Base-by-base conservation (phyloP, 441 rosid species). In the Hura crepitans region DNA sequence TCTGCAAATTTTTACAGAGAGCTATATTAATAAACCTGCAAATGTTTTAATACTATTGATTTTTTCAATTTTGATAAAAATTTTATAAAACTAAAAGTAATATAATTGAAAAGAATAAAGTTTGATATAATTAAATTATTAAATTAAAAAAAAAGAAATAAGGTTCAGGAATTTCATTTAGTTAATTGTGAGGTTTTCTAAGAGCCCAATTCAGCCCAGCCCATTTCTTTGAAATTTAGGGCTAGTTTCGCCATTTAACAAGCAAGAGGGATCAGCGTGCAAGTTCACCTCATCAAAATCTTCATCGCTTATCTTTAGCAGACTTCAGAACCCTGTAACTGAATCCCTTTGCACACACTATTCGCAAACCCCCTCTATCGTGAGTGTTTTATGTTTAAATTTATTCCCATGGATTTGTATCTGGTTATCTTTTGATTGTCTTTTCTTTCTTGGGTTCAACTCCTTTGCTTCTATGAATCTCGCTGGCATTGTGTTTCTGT, bases 291-390 rank as follows among this genome's bases (percentile, higher is more conserved):
- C 12, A 33, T 31, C 30, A 20, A 45, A 45, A 66, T 18, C 56
- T 7, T 47, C 22, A 25, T 13, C n/a, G 2, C 28, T 35, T 25
- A 35, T 28, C 39, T 31, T n/a, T 30, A 0, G 3, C 43, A 2
- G 12, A 12, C 14, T 23, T 50, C 14, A 67, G 55, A 62, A 65
- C 74, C 72, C 72, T 68, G 43, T 45, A 71, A 62, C 1, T 8
- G 14, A 13, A 25, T 28, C 60, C 28, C 17, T 23, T 28, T 1
- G 5, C 27, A 35, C 25, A 23, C 46, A 10, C 47, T 11, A 25
- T 60, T 1, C 10, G 22, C 27, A 8, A 15, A 11, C n/a, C 39
- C 59, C 65, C 42, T 15, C 0, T 6, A 17, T 4, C 4, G 69
- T 59, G 37, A 56, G 67, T 51, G 33, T 17, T 42, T 2, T 11